These are phyloP conservation scores for Stevia rebaudiana DNA, from an alignment of 140 eudicot species.

Conservation along the genomic window DNA sequence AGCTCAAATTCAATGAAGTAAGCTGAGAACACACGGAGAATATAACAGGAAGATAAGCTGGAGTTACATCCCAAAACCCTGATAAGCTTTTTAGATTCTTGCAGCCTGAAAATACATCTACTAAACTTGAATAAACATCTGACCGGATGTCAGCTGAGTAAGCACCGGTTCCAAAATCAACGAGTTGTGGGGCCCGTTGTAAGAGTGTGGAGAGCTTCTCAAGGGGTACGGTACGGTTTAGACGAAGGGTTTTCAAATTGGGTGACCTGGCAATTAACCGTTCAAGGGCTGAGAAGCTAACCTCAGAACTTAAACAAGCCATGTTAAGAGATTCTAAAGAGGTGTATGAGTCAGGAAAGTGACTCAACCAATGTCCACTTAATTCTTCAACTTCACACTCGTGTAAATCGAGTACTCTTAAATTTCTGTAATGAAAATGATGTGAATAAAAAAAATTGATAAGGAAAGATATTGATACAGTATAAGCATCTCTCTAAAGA, in stretches of 20 bases:
- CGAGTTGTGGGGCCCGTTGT: conserved; percentile 65
- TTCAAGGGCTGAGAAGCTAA: conserved; percentile 71
- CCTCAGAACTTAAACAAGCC: conserved; percentile 67
- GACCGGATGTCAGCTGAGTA: conserved; percentile 65
- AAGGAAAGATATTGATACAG: too few species aligned
- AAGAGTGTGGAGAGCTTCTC: conserved; percentile 66
- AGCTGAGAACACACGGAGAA: conserved; percentile 58
- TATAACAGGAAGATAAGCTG: conserved; percentile 78
- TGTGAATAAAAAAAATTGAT: neutral
- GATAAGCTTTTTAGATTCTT: conserved; percentile 68
- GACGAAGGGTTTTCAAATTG: conserved; percentile 65
- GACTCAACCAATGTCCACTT: conserved; percentile 88
- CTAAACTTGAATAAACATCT: conserved; percentile 49
- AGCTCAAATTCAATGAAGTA: conserved; percentile 77
- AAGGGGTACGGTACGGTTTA: conserved; percentile 76
- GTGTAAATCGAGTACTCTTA: conserved; percentile 69
- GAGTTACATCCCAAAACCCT: conserved; percentile 93
- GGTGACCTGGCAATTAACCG: conserved; percentile 75
- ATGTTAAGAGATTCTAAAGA: conserved; percentile 74
- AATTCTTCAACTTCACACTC: conserved; percentile 94
- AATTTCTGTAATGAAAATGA: conserved; percentile 39
- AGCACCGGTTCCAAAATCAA: conserved; percentile 77
- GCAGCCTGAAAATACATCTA: conserved; percentile 60
- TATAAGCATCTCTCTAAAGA: neutral
- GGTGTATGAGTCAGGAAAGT: conserved; percentile 73